These are phyloP conservation scores for Dissoconium aciculare DNA, from an alignment of 2,329 filamentous ascomycete species.

Conservation along the genomic window DNA sequence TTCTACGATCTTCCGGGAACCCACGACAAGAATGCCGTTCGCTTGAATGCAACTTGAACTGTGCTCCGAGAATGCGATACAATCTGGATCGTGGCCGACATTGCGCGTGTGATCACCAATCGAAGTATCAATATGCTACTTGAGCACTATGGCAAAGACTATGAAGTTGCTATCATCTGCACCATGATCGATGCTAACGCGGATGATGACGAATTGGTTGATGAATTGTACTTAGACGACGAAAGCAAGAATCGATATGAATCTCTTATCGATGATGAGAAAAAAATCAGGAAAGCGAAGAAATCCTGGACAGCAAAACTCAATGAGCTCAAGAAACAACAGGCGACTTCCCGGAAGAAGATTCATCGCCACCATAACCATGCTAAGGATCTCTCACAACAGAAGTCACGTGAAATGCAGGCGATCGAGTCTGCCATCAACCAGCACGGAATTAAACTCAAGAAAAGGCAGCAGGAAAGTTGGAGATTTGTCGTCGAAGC, in stretches of 20 bases:
- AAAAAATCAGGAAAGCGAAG: slow-evolving; percentile 1
- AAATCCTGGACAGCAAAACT: too few relatives aligned
- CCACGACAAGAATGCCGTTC: slow-evolving; percentile 6
- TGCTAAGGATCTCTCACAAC: too few relatives aligned
- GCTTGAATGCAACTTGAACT: slow-evolving; percentile 3
- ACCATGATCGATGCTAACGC: background rate
- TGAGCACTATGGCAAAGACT: slow-evolving; percentile 2
- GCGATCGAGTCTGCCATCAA: too few relatives aligned
- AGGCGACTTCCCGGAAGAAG: too few relatives aligned
- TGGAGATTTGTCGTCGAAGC: too few relatives aligned
- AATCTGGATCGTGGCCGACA: slow-evolving; percentile 6
- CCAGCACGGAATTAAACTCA: too few relatives aligned
- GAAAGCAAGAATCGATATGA: background rate
- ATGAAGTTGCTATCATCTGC: background rate
- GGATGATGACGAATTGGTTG: background rate
- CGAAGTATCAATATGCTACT: slow-evolving; percentile 4
- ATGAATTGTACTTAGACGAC: background rate
- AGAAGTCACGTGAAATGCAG: too few relatives aligned
- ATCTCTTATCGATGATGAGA: background rate
- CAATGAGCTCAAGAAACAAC: too few relatives aligned
- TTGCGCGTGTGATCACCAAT: slow-evolving; percentile 6
- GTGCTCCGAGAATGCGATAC: slow-evolving; percentile 6
- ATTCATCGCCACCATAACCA: too few relatives aligned
- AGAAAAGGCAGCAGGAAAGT: too few relatives aligned
- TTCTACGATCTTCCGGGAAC: slow-evolving; percentile 11